Base-by-base conservation (phyloP, 1,284 basidiomycete species). In the Rhodotorula glutinis region DNA sequence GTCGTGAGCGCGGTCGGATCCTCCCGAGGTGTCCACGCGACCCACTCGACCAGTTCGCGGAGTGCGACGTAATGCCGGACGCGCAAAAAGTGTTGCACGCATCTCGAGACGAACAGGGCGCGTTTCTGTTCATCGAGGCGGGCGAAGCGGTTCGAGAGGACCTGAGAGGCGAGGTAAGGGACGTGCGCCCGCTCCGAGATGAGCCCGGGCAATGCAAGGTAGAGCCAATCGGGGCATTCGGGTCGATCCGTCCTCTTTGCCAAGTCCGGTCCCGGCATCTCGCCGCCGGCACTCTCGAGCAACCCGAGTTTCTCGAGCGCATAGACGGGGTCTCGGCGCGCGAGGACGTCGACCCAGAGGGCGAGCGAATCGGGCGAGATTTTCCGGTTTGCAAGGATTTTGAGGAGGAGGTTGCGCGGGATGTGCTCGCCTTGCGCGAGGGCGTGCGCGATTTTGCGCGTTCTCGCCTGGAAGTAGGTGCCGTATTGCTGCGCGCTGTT, bases 171-270 rank as follows among this genome's bases (percentile, higher is more conserved):
- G 57, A 73, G 64, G 66, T 73, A 73, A 3, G 64, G 69, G 7
- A 55, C 69, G 30, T 71, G 66, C 8, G 53, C n/a, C 3, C 33
- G 46, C 8, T 49, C n/a, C 21, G 43, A 21, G 23, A 71, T 54
- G 60, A 73, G 56, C 19, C 53, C 64, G 0, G 72, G 72, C n/a
- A 73, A 46, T 9, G 69, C 33, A 47, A 71, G 69, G 54, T 67
- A 65, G 3, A 73, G 59, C 72, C 72, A 73, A 47, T 60, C 60
- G 43, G 72, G 72, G 57, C 64, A 69, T 23, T 44, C 25, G 41
- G 30, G 8, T 38, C 41, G 55, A 19, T 25, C 2, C 38, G 38
- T 8, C 41, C 41, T 25, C 13, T 27, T 27, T 13, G 2, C 25
- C 11, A 11, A 5, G 5, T 23, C 13, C 47, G 21, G 47, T 10